A percentile compares a stretch with the other conserved stretches of the same genome.
Conservation (phyloP, 345 rosid genomes). For the Psidium guajava region DNA sequence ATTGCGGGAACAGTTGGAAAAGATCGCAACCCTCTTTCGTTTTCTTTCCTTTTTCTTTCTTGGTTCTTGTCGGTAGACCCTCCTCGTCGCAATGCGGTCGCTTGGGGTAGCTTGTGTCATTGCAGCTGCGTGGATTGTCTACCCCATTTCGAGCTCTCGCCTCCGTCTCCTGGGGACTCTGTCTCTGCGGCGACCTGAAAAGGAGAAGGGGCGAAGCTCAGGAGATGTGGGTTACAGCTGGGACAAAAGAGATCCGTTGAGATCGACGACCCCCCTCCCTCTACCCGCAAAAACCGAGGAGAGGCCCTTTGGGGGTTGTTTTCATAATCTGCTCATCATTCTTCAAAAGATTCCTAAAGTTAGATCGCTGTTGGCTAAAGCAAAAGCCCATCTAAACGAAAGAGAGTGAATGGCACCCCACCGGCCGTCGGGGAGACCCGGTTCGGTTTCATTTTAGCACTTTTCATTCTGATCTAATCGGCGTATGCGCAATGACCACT, state of each 20-base stretch:
- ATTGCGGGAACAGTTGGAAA: background rate
- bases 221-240: conserved; percentile 22
- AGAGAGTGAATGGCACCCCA: background rate
- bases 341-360: conserved; percentile 23
- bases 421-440: background rate
- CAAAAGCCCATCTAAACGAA: background rate
- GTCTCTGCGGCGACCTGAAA: background rate
- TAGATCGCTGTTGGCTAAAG: conserved; percentile 14
- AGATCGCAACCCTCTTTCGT: background rate
- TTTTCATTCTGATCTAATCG: background rate
- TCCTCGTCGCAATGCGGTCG: background rate
- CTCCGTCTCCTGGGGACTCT: background rate
- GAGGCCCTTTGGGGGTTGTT: background rate
- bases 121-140: background rate
- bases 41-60: background rate
- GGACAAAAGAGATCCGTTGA: conserved; percentile 19
- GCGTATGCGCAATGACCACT: background rate
- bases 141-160: background rate
- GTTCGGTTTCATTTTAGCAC: background rate
- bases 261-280: background rate
- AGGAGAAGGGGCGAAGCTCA: background rate
- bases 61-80: background rate
- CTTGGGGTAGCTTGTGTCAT: background rate
- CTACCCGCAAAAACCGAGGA: conserved; percentile 14
- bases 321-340: conserved; percentile 33